Evolutionary conservation across 257 asterid genomes (phyloP).

Genomic region (Haberlea rhodopensis): DNA sequence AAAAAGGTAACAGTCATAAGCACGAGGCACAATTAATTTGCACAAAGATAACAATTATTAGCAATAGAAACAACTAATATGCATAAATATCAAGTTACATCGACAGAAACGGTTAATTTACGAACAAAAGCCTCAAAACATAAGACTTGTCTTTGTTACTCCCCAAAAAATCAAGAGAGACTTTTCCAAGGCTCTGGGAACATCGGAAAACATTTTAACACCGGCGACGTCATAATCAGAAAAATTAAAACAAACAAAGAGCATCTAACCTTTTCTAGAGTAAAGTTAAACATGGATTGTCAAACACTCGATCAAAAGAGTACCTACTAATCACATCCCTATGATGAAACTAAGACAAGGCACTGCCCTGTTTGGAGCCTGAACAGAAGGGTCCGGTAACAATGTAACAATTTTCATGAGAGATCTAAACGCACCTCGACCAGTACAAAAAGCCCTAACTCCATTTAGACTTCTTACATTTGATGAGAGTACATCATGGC

Average conservation of each 20-base stretch:
- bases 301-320: background rate
- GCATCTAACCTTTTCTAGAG: background rate
- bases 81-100: conserved; percentile 3
- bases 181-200: background rate
- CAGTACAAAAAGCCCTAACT: conserved; percentile 55
- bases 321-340: background rate
- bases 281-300: too few relatives aligned
- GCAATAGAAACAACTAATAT: conserved; percentile 3
- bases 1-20: conserved; percentile 20
- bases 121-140: background rate
- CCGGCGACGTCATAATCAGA: background rate
- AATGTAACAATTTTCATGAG: conserved; percentile 9
- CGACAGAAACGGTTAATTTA: background rate
- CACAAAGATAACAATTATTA: background rate
- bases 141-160: background rate
- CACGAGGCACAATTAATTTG: background rate
- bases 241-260: too few relatives aligned
- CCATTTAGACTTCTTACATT: conserved; percentile 39
- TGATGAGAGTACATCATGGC: conserved; percentile 38
- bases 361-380: background rate
- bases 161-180: background rate
- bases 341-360: too few relatives aligned
- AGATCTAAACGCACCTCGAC: conserved; percentile 56
- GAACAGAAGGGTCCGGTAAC: background rate
- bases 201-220: background rate